Evolutionary conservation across 495 filamentous ascomycete genomes (phyloP), one percentile per base, ranked within the genome.

Genomic region (Articulospora tetracladia): DNA sequence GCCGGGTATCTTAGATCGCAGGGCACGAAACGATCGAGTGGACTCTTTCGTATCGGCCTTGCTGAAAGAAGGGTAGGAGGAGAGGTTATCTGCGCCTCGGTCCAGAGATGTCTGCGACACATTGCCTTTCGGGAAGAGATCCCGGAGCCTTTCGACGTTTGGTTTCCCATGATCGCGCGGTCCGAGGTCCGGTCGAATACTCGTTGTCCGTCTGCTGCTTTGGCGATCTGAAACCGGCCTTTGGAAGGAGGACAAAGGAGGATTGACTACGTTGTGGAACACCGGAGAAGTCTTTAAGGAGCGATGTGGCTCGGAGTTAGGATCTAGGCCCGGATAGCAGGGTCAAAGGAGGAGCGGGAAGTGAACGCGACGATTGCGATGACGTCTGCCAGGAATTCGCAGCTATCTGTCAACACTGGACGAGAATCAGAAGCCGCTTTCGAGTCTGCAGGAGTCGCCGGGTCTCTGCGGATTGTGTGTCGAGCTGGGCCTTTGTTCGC

Each of bases 21-120:
- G 86, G 71, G 68, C 93, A 34, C 80, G 94, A 67, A 98, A 83
- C 1, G 94, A 98, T 51, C 93, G 88, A 22, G 89, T 79, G 11
- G 94, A 98, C 64, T 97, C 95, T 73, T 92, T 92, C 39, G 94
- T 98, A 72, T 98, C 94, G 23, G 93, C 90, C 69, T 90, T 91
- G 71, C 87, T 89, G 73, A 98, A 92, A 23, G 94, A 96, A 34
- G 93, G 91, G 74, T 91, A 94, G 25, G 89, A 87, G 71, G 89
- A 86, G 56, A 93, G 74, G 51, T 55, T 61, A n/a, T 65, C 56
- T 15, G 23, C 10, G 4, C 28, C 54, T 30, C 59, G 56, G 20
- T 64, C 60, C 15, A 68, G 36, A 53, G 69, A 49, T 71, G 71
- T 60, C 53, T 71, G 60, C 63, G 71, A 61, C 62, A 73, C 59